Percentiles rank a stretch among this genome's conserved stretches.
Evolutionary conservation across 768 basidiomycete genomes (phyloP).

Genomic region (Mycena capillaripes): DNA sequence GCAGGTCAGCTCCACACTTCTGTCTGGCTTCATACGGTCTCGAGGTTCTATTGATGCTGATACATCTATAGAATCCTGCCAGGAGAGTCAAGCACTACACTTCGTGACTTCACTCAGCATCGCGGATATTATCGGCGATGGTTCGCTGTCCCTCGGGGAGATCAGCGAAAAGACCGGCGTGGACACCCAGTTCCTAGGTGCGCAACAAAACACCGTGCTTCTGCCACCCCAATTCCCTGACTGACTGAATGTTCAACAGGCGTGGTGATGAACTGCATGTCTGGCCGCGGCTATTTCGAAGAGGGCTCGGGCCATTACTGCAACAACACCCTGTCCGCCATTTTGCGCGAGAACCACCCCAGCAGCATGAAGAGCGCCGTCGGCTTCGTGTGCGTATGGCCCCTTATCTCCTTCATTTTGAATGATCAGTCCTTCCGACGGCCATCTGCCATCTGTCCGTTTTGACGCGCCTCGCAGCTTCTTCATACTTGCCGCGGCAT

Average conservation of each 20-base stretch:
- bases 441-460: background rate
- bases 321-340: constrained; percentile 1
- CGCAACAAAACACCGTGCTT: background rate
- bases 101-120: constrained; percentile 7
- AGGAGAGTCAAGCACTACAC: constrained; percentile 5
- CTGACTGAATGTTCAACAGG: constrained; percentile 1
- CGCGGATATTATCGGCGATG: constrained; percentile 2
- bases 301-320: background rate
- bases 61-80: constrained; percentile 10
- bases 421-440: background rate
- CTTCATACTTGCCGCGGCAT: too few species aligned
- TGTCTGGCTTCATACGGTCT: background rate
- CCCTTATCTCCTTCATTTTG: background rate
- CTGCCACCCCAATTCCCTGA: background rate
- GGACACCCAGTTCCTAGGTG: constrained; percentile 3
- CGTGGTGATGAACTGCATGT: constrained; percentile 15
- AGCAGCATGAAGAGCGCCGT: constrained; percentile 15
- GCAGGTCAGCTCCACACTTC: constrained; percentile 1
- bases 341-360: constrained; percentile 14
- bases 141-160: background rate
- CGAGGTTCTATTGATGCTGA: background rate
- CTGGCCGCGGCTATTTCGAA: constrained; percentile 9
- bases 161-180: constrained; percentile 13
- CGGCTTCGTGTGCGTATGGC: background rate
- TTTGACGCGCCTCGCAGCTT: too few species aligned